Percentiles rank a stretch among this genome's conserved stretches.
These are phyloP conservation scores for Magnolia changhungtana DNA, from an alignment of 164 flowering plant genomes.

Conservation along the genomic window DNA sequence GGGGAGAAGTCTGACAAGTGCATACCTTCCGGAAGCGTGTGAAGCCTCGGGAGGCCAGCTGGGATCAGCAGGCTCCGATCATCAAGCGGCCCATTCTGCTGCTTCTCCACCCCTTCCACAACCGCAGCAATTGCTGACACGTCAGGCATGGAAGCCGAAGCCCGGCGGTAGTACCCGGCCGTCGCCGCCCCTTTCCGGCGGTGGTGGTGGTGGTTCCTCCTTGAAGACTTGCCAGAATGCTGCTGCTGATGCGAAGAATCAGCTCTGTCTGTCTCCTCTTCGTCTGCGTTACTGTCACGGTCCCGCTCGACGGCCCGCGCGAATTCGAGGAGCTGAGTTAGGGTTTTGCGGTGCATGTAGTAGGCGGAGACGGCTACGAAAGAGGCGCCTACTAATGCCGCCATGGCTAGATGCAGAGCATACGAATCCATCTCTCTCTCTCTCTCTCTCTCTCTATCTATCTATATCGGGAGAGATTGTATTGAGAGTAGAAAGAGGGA, in stretches of 20 bases:
- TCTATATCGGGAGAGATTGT: background rate
- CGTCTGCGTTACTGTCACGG: conserved; percentile 34
- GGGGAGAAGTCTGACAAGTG: conserved; percentile 19
- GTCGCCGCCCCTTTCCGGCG: conserved; percentile 25
- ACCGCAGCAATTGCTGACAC: conserved; percentile 34
- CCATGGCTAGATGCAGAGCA: conserved; percentile 80
- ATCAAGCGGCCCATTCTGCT: conserved; percentile 47
- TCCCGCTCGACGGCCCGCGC: conserved; percentile 65
- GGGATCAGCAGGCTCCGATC: conserved; percentile 47
- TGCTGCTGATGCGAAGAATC: conserved; percentile 9
- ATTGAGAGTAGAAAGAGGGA: background rate
- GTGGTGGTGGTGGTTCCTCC: conserved; percentile 18
- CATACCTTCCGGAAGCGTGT: conserved; percentile 74
- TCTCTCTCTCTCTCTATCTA: background rate
- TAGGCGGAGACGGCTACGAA: conserved; percentile 87
- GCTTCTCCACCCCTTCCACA: conserved; percentile 31
- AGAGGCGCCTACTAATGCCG: conserved; percentile 87
- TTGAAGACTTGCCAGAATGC: conserved; percentile 24
- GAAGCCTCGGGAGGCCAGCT: conserved; percentile 72
- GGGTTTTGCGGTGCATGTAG: conserved; percentile 84
- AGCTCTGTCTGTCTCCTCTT: conserved; percentile 12
- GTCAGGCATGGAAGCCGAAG: conserved; percentile 42
- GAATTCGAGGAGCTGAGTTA: conserved; percentile 73
- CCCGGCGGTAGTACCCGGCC: conserved; percentile 32
- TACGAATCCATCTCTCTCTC: conserved; percentile 53